These are phyloP conservation scores for Gentiana dahurica DNA, from an alignment of 257 asterid genomes.

Conservation along the genomic window DNA sequence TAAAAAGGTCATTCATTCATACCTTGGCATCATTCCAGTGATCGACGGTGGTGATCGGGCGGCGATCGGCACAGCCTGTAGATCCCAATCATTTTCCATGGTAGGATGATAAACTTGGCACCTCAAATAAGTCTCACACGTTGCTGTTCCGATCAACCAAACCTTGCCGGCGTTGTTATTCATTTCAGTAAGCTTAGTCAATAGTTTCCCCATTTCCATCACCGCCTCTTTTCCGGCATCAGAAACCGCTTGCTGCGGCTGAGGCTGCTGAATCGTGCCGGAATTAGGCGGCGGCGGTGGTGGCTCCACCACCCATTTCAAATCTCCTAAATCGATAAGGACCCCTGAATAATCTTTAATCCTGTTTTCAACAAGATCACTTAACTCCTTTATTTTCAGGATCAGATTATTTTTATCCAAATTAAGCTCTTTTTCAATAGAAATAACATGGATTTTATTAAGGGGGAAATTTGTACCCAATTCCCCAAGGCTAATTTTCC, in stretches of 20 bases:
- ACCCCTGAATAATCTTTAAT: conserved; percentile 20
- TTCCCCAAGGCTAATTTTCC: conserved; percentile 45
- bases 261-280: conserved; percentile 31
- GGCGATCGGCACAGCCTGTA: conserved; percentile 85
- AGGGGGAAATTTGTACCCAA: conserved; percentile 18
- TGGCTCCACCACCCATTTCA: conserved; percentile 94
- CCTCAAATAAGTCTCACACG: conserved; percentile 87
- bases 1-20: conserved; percentile 4
- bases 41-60: conserved; percentile 59
- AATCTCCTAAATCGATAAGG: conserved; percentile 84
- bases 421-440: conserved; percentile 38
- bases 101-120: conserved; percentile 94
- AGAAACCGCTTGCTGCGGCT: conserved; percentile 35
- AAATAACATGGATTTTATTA: conserved; percentile 38
- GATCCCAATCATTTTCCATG: conserved; percentile 95
- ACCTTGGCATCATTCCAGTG: conserved; percentile 66
- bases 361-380: conserved; percentile 35
- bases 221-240: conserved; percentile 52
- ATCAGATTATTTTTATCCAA: conserved; percentile 31
- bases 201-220: conserved; percentile 52
- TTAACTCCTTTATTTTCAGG: conserved; percentile 50
- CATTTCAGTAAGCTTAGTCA: conserved; percentile 30
- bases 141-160: conserved; percentile 90
- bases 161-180: conserved; percentile 18
- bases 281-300: conserved; percentile 18